Percentiles rank a stretch among this genome's conserved stretches.
Conservation (phyloP, 768 basidiomycete species). For the Tricholoma saponaceum region DNA sequence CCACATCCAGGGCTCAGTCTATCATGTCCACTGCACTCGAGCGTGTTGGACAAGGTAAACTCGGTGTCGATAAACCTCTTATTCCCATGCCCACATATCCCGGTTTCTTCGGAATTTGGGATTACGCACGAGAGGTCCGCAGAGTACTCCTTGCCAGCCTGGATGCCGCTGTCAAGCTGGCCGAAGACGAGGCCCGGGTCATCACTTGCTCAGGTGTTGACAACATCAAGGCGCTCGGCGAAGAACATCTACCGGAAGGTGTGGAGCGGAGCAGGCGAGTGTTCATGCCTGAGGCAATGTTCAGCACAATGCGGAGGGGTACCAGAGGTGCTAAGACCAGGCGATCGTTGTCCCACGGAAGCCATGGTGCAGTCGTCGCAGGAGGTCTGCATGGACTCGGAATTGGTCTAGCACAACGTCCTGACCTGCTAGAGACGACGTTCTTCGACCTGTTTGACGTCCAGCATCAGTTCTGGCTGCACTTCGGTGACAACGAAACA, state of each 20-base stretch:
- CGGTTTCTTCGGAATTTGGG: conserved; percentile 78
- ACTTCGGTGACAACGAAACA: conserved; percentile 52
- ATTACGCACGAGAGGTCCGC: conserved; percentile 81
- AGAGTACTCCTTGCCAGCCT: conserved; percentile 72
- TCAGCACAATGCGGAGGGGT: conserved; percentile 51
- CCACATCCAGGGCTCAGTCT: conserved; percentile 49
- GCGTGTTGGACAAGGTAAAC: conserved; percentile 70
- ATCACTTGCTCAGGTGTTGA: conserved; percentile 64
- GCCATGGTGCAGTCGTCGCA: conserved; percentile 57
- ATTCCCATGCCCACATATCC: conserved; percentile 75
- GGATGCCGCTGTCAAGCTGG: conserved; percentile 72
- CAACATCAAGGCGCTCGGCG: conserved; percentile 63
- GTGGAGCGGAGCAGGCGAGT: conserved; percentile 79
- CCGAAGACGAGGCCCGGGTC: conserved; percentile 79
- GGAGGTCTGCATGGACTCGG: conserved; percentile 80
- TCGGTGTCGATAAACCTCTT: conserved; percentile 46
- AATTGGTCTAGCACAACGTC: conserved; percentile 72
- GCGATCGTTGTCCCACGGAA: conserved; percentile 30
- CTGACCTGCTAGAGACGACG: conserved; percentile 75
- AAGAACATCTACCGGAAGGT: conserved; percentile 72
- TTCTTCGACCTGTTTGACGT: conserved; percentile 85
- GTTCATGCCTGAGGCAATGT: conserved; percentile 99
- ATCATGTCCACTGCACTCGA: conserved; percentile 69
- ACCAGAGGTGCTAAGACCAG: conserved; percentile 35
- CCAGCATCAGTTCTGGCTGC: conserved; percentile 69